phyloP scores from a whole-genome alignment of 2,329 filamentous ascomycete genomes.

The Coniochaeta hoffmannii region DNA sequence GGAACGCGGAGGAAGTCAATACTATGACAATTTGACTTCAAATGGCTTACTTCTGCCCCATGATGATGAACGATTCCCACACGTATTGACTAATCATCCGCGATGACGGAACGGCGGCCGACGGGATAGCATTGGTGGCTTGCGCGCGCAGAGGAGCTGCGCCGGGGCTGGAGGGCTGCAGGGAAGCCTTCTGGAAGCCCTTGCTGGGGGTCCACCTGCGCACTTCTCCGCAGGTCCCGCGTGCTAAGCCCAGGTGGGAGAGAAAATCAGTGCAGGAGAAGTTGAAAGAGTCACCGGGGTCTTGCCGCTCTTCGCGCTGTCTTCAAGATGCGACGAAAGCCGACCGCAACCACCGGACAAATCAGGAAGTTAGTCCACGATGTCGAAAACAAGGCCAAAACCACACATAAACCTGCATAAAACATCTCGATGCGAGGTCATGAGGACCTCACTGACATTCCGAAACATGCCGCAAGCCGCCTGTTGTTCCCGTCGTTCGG shows the following conservation, averaged over 20 bases:
- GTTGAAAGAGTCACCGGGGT: not conserved
- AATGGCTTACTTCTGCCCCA: not conserved
- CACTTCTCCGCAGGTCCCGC: not conserved
- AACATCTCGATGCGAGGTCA: not conserved
- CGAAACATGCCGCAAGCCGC: slow-evolving; percentile 1
- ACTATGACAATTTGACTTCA: not conserved
- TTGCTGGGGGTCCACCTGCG: not conserved
- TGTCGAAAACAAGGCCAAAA: not conserved
- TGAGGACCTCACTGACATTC: not conserved
- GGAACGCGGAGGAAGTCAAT: not conserved
- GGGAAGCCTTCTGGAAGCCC: not conserved
- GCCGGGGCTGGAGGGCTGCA: too few relatives aligned
- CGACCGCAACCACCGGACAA: not conserved
- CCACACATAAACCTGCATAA: not conserved
- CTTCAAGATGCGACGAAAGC: not conserved
- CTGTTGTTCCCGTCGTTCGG: not conserved
- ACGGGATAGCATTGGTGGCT: not conserved
- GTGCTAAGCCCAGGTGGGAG: not conserved
- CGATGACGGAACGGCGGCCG: too few relatives aligned
- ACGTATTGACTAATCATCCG: not conserved
- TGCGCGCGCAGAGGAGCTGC: too few relatives aligned
- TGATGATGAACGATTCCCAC: not conserved
- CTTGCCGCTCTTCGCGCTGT: too few relatives aligned
- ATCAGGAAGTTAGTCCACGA: not conserved
- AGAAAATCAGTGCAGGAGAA: too few relatives aligned